Evolutionary conservation across 495 filamentous ascomycete genomes (phyloP).

Genomic region (Aspergillus bertholletiae): DNA sequence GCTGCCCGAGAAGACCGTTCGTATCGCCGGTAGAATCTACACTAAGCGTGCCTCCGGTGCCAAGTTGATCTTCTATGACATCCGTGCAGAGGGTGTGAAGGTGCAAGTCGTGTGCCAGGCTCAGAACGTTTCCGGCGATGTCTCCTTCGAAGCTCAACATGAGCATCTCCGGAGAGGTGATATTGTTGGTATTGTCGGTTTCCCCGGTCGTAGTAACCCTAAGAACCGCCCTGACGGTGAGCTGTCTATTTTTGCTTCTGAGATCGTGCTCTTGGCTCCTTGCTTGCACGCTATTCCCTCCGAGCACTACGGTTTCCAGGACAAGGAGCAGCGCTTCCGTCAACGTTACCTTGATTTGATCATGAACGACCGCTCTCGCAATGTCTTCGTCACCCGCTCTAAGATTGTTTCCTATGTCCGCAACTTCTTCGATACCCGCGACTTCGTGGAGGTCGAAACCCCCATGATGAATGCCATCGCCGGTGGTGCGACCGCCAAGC

Average conservation of each 20-base stretch:
- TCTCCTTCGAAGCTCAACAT: conserved; percentile 80
- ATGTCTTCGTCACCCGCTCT: conserved; percentile 76
- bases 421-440: conserved; percentile 75
- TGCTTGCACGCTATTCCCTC: conserved; percentile 92
- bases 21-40: conserved; percentile 81
- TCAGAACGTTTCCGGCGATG: conserved; percentile 59
- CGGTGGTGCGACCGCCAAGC: conserved; percentile 93
- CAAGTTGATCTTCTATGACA: conserved; percentile 92
- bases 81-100: conserved; percentile 77
- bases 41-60: conserved; percentile 76
- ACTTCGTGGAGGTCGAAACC: conserved; percentile 94
- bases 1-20: conserved; percentile 65
- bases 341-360: conserved; percentile 93
- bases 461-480: conserved; percentile 97
- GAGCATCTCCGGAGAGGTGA: conserved; percentile 87
- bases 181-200: conserved; percentile 84
- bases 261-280: conserved; percentile 80
- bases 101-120: conserved; percentile 90
- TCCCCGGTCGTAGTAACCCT: conserved; percentile 82
- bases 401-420: conserved; percentile 85
- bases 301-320: conserved; percentile 90
- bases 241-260: conserved; percentile 86
- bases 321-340: conserved; percentile 87
- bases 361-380: conserved; percentile 81
- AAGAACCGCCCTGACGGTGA: conserved; percentile 86